Evolutionary conservation across 2,329 filamentous ascomycete genomes (phyloP).

Genomic region (Arthrobotrys musiformis): DNA sequence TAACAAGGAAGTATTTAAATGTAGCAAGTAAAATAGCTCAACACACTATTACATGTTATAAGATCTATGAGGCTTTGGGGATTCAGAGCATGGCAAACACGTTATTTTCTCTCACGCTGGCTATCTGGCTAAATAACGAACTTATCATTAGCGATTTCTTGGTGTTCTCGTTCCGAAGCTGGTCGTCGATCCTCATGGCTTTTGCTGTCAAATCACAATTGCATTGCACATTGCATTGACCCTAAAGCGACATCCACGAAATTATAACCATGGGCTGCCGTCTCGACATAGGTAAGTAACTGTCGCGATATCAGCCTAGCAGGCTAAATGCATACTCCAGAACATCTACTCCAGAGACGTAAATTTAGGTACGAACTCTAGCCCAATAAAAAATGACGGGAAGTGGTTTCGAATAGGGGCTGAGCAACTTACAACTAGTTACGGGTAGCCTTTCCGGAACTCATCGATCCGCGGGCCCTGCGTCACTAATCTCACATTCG

Average conservation of each 20-base stretch:
- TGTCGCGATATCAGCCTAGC: constrained; percentile 22
- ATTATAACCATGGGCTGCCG: background rate
- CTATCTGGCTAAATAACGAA: constrained; percentile 38
- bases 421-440: background rate
- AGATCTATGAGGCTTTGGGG: background rate
- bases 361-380: background rate
- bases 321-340: constrained; percentile 40
- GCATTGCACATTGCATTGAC: background rate
- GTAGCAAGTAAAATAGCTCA: constrained; percentile 38
- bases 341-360: background rate
- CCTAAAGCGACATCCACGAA: constrained; percentile 15
- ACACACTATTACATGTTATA: constrained; percentile 15
- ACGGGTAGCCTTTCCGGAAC: background rate
- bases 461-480: constrained; percentile 15
- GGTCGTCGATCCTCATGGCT: constrained; percentile 1
- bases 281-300: background rate
- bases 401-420: constrained; percentile 9
- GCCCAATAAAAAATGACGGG: background rate
- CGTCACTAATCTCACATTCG: constrained; percentile 4
- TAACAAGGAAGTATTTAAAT: background rate
- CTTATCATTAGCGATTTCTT: constrained; percentile 49
- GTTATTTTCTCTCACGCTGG: constrained; percentile 34
- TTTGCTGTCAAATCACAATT: background rate
- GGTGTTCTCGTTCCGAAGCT: constrained; percentile 38
- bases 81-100: constrained; percentile 39